phyloP scores from a whole-genome alignment of 371 early-diverging fungal species.

The Rhizopus sp. region DNA sequence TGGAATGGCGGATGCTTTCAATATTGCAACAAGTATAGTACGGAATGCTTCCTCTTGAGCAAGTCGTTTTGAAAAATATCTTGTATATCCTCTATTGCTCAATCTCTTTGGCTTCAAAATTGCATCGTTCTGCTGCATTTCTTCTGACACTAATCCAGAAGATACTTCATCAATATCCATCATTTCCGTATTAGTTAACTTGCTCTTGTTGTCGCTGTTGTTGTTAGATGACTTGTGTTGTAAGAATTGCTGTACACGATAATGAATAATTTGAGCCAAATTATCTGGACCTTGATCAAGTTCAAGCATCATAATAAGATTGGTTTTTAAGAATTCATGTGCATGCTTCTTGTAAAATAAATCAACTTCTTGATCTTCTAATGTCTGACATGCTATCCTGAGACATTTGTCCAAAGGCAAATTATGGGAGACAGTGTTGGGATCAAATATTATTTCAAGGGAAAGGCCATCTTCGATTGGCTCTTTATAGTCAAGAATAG shows the following conservation, averaged over 20 bases:
- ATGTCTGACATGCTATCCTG: slow-evolving; percentile 55
- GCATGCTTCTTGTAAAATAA: slow-evolving; percentile 66
- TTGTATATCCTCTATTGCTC: slow-evolving; percentile 44
- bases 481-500: slow-evolving; percentile 52
- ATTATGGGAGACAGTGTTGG: slow-evolving; percentile 49
- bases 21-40: slow-evolving; percentile 64
- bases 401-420: slow-evolving; percentile 60
- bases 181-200: neutral
- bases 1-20: slow-evolving; percentile 66
- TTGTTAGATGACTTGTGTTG: neutral
- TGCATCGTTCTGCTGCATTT: neutral
- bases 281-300: slow-evolving; percentile 62
- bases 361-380: slow-evolving; percentile 57
- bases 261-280: slow-evolving; percentile 49
- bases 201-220: neutral
- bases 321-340: slow-evolving; percentile 70
- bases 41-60: slow-evolving; percentile 72
- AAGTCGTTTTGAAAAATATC: slow-evolving; percentile 50
- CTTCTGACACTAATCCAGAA: neutral
- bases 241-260: slow-evolving; percentile 18
- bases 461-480: slow-evolving; percentile 65
- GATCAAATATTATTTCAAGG: slow-evolving; percentile 65
- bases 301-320: slow-evolving; percentile 72
- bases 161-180: neutral
- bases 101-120: slow-evolving; percentile 43